Percentiles rank a stretch among this genome's conserved stretches.
Evolutionary conservation across 164 flowering plant species (phyloP).

Genomic region (Berberis thunbergii): DNA sequence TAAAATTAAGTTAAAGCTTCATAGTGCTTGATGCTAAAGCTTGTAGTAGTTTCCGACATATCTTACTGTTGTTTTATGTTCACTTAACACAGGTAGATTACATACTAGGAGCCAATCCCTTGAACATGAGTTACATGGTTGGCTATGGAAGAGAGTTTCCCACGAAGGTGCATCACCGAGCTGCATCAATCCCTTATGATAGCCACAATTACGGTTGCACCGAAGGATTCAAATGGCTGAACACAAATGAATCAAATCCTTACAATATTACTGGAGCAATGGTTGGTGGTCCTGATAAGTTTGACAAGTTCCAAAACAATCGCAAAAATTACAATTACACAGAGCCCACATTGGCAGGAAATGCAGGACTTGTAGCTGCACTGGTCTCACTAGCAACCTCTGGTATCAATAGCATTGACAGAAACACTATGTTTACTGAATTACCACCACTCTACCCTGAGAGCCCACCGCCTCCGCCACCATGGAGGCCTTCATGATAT

Average conservation of each 20-base stretch:
- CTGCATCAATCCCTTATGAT: slow-evolving; percentile 65
- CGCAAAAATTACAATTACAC: slow-evolving; percentile 46
- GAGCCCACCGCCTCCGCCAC: slow-evolving; percentile 58
- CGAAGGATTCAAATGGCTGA: slow-evolving; percentile 58
- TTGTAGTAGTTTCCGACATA: neutral
- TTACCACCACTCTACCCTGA: slow-evolving; percentile 51
- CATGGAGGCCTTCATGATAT: slow-evolving; percentile 50
- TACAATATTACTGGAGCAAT: slow-evolving; percentile 71
- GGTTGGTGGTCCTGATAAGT: slow-evolving; percentile 82
- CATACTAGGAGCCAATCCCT: slow-evolving; percentile 69
- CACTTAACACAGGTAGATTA: slow-evolving; percentile 41
- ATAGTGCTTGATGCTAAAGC: neutral
- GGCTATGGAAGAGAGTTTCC: slow-evolving; percentile 66
- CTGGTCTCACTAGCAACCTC: slow-evolving; percentile 51
- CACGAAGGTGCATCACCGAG: slow-evolving; percentile 68
- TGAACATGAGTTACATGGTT: slow-evolving; percentile 77
- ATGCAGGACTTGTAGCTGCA: slow-evolving; percentile 85
- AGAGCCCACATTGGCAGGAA: slow-evolving; percentile 79
- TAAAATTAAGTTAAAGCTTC: neutral
- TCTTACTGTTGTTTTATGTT: neutral
- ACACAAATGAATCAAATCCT: slow-evolving; percentile 45
- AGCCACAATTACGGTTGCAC: slow-evolving; percentile 42
- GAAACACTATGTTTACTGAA: slow-evolving; percentile 53
- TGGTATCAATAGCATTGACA: slow-evolving; percentile 26
- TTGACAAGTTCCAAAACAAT: slow-evolving; percentile 49